Percentiles rank a stretch among this genome's conserved stretches.
Evolutionary conservation across 169 alveolate species (phyloP).

Genomic region (Babesia caballi): DNA sequence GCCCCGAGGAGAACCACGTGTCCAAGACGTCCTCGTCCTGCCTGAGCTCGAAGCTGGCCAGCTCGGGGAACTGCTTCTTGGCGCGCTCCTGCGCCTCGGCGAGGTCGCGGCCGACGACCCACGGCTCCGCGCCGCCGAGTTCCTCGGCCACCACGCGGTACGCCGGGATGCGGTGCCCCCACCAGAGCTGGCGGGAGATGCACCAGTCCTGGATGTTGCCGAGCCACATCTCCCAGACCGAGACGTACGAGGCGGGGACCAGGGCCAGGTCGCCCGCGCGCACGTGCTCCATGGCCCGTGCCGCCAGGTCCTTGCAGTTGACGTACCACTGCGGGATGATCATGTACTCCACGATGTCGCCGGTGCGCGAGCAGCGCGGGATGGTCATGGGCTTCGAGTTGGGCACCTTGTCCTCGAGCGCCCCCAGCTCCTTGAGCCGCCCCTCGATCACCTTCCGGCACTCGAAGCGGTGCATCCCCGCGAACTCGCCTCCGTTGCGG

Average conservation of each 20-base stretch:
- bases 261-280: constrained; percentile 88
- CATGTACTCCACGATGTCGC: constrained; percentile 97
- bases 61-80: constrained; percentile 25
- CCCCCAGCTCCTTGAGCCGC: constrained; percentile 87
- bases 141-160: constrained; percentile 79
- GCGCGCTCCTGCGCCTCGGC: constrained; percentile 53
- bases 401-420: constrained; percentile 81
- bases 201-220: constrained; percentile 99
- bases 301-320: constrained; percentile 93
- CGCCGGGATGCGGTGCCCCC: constrained; percentile 99
- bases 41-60: constrained; percentile 66
- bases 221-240: constrained; percentile 97
- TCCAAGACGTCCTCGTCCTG: constrained; percentile 99
- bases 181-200: constrained; percentile 98
- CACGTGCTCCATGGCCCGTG: constrained; percentile 89
- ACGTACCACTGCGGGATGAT: constrained; percentile 99
- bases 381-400: constrained; percentile 93
- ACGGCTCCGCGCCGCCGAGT: constrained; percentile 22
- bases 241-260: constrained; percentile 91
- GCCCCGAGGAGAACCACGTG: constrained; percentile 99
- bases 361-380: constrained; percentile 96
- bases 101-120: constrained; percentile 51
- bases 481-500: constrained; percentile 92
- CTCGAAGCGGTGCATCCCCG: constrained; percentile 94
- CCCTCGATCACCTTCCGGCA: constrained; percentile 90